Conservation (phyloP, 176 grass and related monocot genomes). For the Eleusine indica region DNA sequence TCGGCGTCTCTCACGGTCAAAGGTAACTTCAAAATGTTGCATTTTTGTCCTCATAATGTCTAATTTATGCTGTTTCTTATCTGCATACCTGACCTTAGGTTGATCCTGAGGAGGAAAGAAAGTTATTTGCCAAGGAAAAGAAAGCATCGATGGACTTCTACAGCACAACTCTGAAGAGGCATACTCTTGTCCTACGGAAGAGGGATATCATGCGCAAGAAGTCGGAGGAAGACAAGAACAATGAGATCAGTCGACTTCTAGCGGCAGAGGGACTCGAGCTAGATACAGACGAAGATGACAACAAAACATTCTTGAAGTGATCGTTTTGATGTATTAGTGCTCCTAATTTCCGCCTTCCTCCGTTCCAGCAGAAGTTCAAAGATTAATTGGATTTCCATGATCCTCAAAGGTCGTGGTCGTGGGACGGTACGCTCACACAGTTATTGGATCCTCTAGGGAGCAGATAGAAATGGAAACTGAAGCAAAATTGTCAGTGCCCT, state of each 20-base stretch:
- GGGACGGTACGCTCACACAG: too few relatives aligned
- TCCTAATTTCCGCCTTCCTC: not conserved
- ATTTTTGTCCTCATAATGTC: not conserved
- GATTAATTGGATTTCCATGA: too few relatives aligned
- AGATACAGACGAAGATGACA: conserved; percentile 79
- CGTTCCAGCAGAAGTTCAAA: too few relatives aligned
- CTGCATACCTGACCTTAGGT: conserved; percentile 42
- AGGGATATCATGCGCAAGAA: conserved; percentile 87
- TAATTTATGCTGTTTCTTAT: not conserved
- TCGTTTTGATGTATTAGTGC: not conserved
- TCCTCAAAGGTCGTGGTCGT: too few relatives aligned
- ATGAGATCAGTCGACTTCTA: conserved; percentile 66
- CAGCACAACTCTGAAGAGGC: conserved; percentile 78
- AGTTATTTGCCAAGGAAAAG: conserved; percentile 79
- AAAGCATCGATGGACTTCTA: conserved; percentile 88
- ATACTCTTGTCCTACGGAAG: conserved; percentile 80
- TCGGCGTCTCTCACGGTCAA: conserved; percentile 73
- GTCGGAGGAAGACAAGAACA: conserved; percentile 75
- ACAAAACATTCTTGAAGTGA: conserved; percentile 42
- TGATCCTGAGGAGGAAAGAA: conserved; percentile 93
- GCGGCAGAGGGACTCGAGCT: conserved; percentile 88
- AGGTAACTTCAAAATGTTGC: conserved; percentile 49
- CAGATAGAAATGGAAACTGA: too few relatives aligned
- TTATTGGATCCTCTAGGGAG: too few relatives aligned
- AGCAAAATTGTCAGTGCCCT: too few relatives aligned